Percentiles rank a stretch among this genome's conserved stretches.
Evolutionary conservation across 225 moss, liverwort and hornwort species (phyloP).

Genomic region (Pseudoscleropodium purum): DNA sequence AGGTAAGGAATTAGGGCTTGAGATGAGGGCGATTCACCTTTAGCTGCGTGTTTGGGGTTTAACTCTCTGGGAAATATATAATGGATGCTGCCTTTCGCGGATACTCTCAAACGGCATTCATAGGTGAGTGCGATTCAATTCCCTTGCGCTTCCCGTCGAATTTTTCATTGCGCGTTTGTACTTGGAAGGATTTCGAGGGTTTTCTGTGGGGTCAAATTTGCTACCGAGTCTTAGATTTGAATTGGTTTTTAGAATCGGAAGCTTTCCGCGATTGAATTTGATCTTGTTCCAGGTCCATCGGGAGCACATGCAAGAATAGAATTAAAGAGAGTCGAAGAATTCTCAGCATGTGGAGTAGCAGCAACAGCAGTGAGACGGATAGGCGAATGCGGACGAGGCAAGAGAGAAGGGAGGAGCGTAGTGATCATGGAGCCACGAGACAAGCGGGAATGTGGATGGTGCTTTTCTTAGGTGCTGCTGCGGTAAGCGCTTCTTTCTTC

Average conservation of each 20-base stretch:
- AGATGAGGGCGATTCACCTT: not conserved
- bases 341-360: slow-evolving; percentile 31
- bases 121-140: not conserved
- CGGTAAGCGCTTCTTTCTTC: slow-evolving; percentile 17
- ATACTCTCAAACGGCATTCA: not conserved
- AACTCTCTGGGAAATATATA: not conserved
- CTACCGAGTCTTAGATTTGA: not conserved
- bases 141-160: not conserved
- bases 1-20: not conserved
- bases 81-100: slow-evolving; percentile 3
- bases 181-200: not conserved
- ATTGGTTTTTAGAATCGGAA: not conserved
- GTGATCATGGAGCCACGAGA: slow-evolving; percentile 4
- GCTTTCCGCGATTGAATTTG: not conserved
- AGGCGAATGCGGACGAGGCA: slow-evolving; percentile 10
- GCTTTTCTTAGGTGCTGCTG: slow-evolving; percentile 45
- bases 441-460: slow-evolving; percentile 45
- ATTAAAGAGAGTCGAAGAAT: not conserved
- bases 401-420: not conserved
- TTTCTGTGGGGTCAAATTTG: not conserved
- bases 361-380: slow-evolving; percentile 5
- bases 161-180: not conserved
- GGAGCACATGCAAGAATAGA: not conserved
- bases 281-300: not conserved
- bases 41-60: not conserved